Evolutionary conservation across 1,284 basidiomycete genomes (phyloP).

Genomic region (Trametes hirsuta): DNA sequence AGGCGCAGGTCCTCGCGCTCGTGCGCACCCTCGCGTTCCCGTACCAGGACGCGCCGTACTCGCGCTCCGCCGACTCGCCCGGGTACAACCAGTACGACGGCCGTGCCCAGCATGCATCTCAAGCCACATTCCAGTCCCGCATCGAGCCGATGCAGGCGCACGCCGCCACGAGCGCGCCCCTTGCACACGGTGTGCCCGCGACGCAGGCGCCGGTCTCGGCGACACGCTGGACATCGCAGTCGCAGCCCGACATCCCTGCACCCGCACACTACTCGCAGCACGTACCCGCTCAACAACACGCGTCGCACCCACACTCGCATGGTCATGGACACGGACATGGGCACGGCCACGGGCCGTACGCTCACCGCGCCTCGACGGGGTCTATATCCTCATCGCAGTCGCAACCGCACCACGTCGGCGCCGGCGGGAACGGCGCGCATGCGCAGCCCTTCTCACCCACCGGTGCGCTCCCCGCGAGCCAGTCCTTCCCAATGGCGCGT

Average conservation of each 20-base stretch:
- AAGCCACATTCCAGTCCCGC: conserved; percentile 2
- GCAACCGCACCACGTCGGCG: conserved; percentile 2
- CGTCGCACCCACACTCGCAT: too few species aligned
- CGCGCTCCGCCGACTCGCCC: conserved; percentile 28
- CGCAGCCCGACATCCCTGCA: conserved; percentile 8
- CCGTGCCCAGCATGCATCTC: conserved; percentile 2
- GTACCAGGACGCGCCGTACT: conserved; percentile 67
- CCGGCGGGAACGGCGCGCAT: background rate
- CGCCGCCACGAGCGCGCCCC: background rate
- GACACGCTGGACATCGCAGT: conserved; percentile 29
- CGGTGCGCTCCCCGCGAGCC: conserved; percentile 3
- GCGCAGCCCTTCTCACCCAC: conserved; percentile 19
- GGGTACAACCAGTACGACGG: conserved; percentile 12
- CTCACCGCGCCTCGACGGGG: conserved; percentile 1
- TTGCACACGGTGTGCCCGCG: conserved; percentile 10
- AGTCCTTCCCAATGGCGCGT: conserved; percentile 20
- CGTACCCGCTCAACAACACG: background rate
- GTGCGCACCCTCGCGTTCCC: conserved; percentile 79
- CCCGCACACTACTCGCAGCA: conserved; percentile 7
- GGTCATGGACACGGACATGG: too few species aligned
- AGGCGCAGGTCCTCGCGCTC: conserved; percentile 58
- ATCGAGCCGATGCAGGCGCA: background rate
- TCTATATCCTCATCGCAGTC: conserved; percentile 9
- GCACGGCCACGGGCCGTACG: background rate
- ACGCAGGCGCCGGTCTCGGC: conserved; percentile 32